Conservation (phyloP, 331 rosid genomes). For the Ulmus americana region DNA sequence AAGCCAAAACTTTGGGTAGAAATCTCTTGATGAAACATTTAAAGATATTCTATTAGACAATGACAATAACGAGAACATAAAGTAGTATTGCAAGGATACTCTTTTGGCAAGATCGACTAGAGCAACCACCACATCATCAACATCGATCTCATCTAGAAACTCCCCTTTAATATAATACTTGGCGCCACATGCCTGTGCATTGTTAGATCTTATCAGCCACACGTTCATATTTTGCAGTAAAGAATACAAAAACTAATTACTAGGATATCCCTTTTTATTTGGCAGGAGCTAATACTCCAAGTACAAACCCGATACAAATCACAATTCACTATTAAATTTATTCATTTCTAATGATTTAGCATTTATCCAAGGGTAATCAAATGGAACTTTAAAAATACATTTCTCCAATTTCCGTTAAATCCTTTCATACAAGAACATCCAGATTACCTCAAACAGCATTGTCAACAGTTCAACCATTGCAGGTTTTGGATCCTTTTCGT, state of each 20-base stretch:
- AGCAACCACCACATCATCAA: constrained; percentile 93
- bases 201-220: constrained; percentile 23
- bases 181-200: constrained; percentile 84
- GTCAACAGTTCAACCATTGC: constrained; percentile 77
- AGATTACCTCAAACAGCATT: constrained; percentile 72
- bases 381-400: constrained; percentile 10
- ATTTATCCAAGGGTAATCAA: constrained; percentile 1
- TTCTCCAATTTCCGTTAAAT: constrained; percentile 4
- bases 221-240: constrained; percentile 1
- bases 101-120: constrained; percentile 77
- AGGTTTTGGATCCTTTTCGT: constrained; percentile 66
- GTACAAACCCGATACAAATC: neutral
- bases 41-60: neutral
- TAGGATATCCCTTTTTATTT: neutral
- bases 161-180: constrained; percentile 62
- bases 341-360: neutral
- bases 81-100: constrained; percentile 38
- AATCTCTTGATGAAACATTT: constrained; percentile 9
- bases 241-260: neutral
- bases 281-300: neutral
- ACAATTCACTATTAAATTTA: neutral
- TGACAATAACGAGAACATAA: neutral
- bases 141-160: constrained; percentile 73
- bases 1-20: constrained; percentile 22
- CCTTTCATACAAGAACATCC: constrained; percentile 13